Percentiles rank a stretch among this genome's conserved stretches.
Evolutionary conservation across 2,329 filamentous ascomycete genomes (phyloP).

Genomic region (Epichloe amarillans): DNA sequence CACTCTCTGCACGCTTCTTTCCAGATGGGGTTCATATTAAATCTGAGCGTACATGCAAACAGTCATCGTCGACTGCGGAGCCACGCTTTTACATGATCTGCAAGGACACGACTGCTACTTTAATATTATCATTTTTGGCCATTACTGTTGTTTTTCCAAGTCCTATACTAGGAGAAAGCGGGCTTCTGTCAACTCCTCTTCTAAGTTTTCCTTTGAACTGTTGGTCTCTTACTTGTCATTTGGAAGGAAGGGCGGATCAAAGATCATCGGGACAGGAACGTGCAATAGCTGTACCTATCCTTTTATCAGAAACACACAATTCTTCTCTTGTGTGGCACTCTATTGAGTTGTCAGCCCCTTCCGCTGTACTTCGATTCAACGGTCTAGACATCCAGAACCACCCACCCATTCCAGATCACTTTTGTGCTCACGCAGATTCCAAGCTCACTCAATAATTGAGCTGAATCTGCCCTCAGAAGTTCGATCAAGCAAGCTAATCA

Average conservation of each 20-base stretch:
- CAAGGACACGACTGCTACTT: neutral
- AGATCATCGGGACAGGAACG: slow-evolving; percentile 6
- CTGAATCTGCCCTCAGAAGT: neutral
- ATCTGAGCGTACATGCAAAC: neutral
- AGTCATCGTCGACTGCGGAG: neutral
- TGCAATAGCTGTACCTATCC: slow-evolving; percentile 11
- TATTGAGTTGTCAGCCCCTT: slow-evolving; percentile 2
- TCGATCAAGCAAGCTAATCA: neutral
- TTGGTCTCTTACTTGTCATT: neutral
- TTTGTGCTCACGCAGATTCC: neutral
- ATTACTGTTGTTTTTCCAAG: neutral
- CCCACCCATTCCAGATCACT: neutral
- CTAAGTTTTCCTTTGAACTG: neutral
- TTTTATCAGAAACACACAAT: slow-evolving; percentile 10
- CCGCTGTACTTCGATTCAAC: slow-evolving; percentile 3
- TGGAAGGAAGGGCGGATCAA: neutral
- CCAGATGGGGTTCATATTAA: neutral
- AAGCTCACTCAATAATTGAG: neutral
- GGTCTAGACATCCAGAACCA: neutral
- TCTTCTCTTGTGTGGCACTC: slow-evolving; percentile 8
- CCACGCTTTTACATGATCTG: neutral
- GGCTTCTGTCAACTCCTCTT: neutral
- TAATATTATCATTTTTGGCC: neutral
- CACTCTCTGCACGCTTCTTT: no score
- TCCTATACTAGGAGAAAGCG: neutral